phyloP scores from a whole-genome alignment of 257 asterid species.

The Solanum okadae region DNA sequence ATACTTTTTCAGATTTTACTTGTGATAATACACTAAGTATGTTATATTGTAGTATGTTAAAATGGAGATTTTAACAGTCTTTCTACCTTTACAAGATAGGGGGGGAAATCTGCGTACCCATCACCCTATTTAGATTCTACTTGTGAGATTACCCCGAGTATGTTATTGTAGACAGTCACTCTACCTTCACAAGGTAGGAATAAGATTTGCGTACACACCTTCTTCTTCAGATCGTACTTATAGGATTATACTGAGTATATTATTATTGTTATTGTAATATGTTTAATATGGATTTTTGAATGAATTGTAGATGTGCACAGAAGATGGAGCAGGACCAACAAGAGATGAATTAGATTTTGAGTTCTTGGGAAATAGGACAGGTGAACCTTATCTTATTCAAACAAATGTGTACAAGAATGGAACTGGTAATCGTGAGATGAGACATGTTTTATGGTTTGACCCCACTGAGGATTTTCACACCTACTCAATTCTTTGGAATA shows the following conservation, averaged over 20 bases:
- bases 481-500: constrained; percentile 81
- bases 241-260: not conserved
- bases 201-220: not conserved
- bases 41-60: no score
- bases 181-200: not conserved
- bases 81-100: not conserved
- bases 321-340: constrained; percentile 69
- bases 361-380: constrained; percentile 89
- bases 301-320: constrained; percentile 69
- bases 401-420: constrained; percentile 90
- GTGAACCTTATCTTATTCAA: constrained; percentile 79
- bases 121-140: not conserved
- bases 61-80: not conserved
- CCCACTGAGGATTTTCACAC: constrained; percentile 77
- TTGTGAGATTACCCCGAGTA: not conserved
- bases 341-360: constrained; percentile 93
- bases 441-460: constrained; percentile 86
- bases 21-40: no score
- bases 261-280: not conserved
- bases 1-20: no score
- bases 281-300: not conserved
- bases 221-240: not conserved
- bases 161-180: no score
- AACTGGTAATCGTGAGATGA: constrained; percentile 83
- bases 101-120: not conserved